A percentile compares a stretch with the other conserved stretches of the same genome.
Conservation (phyloP, 208 protist species). For the Leishmania major region DNA sequence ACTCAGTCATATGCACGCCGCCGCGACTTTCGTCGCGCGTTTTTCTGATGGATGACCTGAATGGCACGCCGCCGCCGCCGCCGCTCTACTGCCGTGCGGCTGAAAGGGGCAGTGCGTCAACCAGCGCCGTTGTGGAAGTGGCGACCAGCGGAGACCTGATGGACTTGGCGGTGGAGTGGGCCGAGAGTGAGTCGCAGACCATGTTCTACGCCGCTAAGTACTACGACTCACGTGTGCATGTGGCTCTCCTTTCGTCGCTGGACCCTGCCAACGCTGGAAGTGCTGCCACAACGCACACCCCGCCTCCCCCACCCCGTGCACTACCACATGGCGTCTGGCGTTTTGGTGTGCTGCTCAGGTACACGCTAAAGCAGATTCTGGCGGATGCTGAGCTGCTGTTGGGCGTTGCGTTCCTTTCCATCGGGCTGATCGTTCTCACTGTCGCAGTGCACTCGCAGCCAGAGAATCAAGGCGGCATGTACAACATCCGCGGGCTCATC, state of each 20-base stretch:
- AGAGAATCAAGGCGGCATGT: constrained; percentile 61
- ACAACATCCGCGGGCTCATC: constrained; percentile 69
- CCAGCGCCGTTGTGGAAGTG: constrained; percentile 23
- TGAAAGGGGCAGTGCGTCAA: neutral
- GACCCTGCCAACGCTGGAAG: neutral
- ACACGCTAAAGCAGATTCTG: constrained; percentile 32
- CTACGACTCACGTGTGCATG: constrained; percentile 45
- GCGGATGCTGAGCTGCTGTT: constrained; percentile 32
- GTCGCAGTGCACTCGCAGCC: constrained; percentile 39
- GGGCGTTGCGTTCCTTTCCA: constrained; percentile 17
- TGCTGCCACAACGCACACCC: neutral
- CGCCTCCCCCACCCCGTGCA: neutral
- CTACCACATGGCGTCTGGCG: constrained; percentile 32
- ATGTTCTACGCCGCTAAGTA: constrained; percentile 66
- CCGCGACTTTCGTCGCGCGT: constrained; percentile 27
- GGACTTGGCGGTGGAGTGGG: constrained; percentile 59
- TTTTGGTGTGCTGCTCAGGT: constrained; percentile 45
- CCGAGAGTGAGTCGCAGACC: constrained; percentile 51
- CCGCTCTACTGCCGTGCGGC: constrained; percentile 4
- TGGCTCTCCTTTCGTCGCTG: constrained; percentile 26
- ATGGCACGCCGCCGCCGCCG: constrained; percentile 2
- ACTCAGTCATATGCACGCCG: constrained; percentile 24
- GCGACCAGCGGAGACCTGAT: constrained; percentile 35
- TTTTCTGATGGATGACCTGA: constrained; percentile 5
- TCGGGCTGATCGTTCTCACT: constrained; percentile 43